Evolutionary conservation across 352 stramenopile genomes (phyloP).

Genomic region (Aphanomyces cochlioides): DNA sequence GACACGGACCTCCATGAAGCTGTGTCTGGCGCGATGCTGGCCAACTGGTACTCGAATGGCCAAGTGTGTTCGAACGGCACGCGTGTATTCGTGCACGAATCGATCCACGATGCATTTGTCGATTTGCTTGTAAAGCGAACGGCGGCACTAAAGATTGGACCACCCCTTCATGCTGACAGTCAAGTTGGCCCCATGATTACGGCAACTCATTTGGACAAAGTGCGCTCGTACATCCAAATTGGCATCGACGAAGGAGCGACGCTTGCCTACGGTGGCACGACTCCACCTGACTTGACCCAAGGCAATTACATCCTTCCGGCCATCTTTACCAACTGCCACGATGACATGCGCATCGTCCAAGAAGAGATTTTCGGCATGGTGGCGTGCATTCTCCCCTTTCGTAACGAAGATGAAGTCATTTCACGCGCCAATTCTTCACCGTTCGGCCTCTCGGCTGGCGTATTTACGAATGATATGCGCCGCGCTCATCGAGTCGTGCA

Average conservation of each 20-base stretch:
- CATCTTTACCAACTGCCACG: slow-evolving; percentile 85
- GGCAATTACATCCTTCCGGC: slow-evolving; percentile 88
- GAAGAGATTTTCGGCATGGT: slow-evolving; percentile 86
- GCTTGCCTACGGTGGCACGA: slow-evolving; percentile 51
- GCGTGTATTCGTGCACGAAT: slow-evolving; percentile 83
- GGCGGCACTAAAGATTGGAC: slow-evolving; percentile 66
- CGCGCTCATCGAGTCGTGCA: slow-evolving; percentile 68
- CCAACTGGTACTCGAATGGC: slow-evolving; percentile 83
- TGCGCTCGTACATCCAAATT: slow-evolving; percentile 66
- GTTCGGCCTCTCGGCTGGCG: slow-evolving; percentile 74
- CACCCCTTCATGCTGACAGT: slow-evolving; percentile 73
- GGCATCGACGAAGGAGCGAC: slow-evolving; percentile 56
- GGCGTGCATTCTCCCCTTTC: slow-evolving; percentile 72
- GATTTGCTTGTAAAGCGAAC: slow-evolving; percentile 73
- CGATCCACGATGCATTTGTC: slow-evolving; percentile 82
- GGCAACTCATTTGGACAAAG: slow-evolving; percentile 66
- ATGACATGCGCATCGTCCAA: slow-evolving; percentile 85
- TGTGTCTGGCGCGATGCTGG: slow-evolving; percentile 76
- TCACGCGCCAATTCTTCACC: slow-evolving; percentile 72
- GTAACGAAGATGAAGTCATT: slow-evolving; percentile 71
- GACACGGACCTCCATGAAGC: slow-evolving; percentile 80
- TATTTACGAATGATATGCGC: slow-evolving; percentile 84
- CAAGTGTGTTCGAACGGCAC: slow-evolving; percentile 90
- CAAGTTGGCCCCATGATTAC: slow-evolving; percentile 88
- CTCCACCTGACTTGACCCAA: slow-evolving; percentile 44